These are phyloP conservation scores for Primulina tabacum DNA, from an alignment of 257 asterid species.

Conservation along the genomic window DNA sequence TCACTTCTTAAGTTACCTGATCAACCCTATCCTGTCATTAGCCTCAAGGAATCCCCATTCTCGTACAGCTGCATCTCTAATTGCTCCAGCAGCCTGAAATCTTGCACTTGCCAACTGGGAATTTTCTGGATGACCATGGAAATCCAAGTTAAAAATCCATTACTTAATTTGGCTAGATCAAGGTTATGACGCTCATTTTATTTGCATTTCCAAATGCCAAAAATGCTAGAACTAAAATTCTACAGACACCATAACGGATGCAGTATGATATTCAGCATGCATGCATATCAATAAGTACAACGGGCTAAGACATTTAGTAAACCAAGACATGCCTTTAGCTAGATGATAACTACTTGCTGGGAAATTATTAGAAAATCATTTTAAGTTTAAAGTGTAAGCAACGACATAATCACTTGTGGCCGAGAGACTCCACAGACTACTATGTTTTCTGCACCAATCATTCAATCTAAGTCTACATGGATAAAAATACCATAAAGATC, in stretches of 20 bases:
- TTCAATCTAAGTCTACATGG: conserved; percentile 1
- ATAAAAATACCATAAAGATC: conserved; percentile 13
- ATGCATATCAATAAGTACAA: conserved; percentile 10
- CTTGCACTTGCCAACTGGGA: conserved; percentile 83
- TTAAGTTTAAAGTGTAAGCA: conserved; percentile 1
- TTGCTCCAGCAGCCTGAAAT: conserved; percentile 97
- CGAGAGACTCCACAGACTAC: background rate
- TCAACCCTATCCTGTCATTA: conserved; percentile 65
- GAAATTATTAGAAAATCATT: conserved; percentile 15
- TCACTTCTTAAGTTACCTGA: conserved; percentile 51
- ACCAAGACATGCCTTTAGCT: conserved; percentile 3
- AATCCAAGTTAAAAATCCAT: conserved; percentile 19
- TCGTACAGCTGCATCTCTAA: conserved; percentile 84
- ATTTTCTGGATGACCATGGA: conserved; percentile 58
- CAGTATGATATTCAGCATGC: conserved; percentile 11
- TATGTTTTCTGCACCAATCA: background rate
- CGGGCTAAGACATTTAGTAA: conserved; percentile 4
- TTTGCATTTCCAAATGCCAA: conserved; percentile 10
- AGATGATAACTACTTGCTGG: conserved; percentile 10
- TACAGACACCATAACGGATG: conserved; percentile 6
- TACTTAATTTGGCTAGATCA: conserved; percentile 16
- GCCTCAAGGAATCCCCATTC: conserved; percentile 81
- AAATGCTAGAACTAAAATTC: conserved; percentile 2
- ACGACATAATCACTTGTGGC: conserved; percentile 12
- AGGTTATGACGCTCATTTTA: conserved; percentile 17